These are phyloP conservation scores for Vigna reflexopilosa DNA, from an alignment of 306 rosid genomes.

Conservation along the genomic window DNA sequence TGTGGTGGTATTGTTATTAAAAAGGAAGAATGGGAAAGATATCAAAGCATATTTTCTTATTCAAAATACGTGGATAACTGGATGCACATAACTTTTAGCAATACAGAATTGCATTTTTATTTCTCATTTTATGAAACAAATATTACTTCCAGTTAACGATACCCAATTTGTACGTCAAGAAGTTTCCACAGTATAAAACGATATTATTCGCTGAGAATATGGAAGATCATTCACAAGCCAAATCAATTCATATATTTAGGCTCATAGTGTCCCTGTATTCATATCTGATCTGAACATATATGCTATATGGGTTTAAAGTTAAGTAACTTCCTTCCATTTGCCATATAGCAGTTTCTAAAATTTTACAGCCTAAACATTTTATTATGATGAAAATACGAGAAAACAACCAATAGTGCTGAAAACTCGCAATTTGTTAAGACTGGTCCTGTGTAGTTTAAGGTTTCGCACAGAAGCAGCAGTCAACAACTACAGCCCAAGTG, in stretches of 20 bases:
- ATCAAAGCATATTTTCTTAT: neutral
- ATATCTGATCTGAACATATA: conserved; percentile 4
- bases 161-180: neutral
- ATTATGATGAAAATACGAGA: conserved; percentile 1
- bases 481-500: neutral
- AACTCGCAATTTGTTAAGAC: conserved; percentile 13
- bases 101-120: neutral
- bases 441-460: neutral
- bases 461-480: conserved; percentile 7
- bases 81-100: neutral
- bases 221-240: neutral
- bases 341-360: conserved; percentile 4
- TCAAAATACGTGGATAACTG: conserved; percentile 7
- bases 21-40: conserved; percentile 1
- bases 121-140: neutral
- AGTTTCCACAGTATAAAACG: neutral
- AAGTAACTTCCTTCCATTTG: neutral
- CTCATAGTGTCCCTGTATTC: neutral
- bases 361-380: neutral
- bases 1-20: neutral
- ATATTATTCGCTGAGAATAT: neutral
- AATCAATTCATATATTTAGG: neutral
- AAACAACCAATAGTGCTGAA: conserved; percentile 5
- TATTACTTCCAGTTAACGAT: neutral
- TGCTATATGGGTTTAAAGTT: neutral